phyloP scores from a whole-genome alignment of 179 eudicot species.

The Corrigiola litoralis region DNA sequence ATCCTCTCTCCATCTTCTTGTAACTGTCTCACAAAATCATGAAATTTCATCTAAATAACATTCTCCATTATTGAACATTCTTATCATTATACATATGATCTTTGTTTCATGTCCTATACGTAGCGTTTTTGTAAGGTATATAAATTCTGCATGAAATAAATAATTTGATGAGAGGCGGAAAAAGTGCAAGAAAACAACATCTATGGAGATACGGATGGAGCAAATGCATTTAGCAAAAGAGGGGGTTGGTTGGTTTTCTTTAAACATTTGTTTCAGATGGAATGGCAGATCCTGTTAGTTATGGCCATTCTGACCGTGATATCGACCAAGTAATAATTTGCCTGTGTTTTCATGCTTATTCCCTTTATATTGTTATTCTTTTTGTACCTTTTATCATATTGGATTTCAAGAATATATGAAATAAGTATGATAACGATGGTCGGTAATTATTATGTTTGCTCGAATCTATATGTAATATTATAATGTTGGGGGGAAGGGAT shows the following conservation, averaged over 20 bases:
- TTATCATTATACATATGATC: neutral
- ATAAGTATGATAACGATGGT: no score
- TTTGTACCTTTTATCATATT: no score
- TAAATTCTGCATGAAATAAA: neutral
- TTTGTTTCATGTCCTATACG: no score
- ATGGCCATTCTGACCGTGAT: constrained; percentile 68
- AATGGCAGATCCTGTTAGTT: constrained; percentile 91
- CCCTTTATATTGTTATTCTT: neutral
- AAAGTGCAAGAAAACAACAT: constrained; percentile 16
- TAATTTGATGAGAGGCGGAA: constrained; percentile 34
- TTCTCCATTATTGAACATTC: neutral
- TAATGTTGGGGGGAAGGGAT: no score
- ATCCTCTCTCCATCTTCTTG: neutral
- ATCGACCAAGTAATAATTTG: constrained; percentile 52
- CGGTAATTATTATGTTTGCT: no score
- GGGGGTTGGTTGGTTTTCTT: constrained; percentile 21
- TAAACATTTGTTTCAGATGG: constrained; percentile 68
- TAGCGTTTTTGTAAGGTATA: neutral
- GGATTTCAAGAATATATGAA: no score
- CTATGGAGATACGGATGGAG: constrained; percentile 28
- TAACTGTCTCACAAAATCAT: neutral
- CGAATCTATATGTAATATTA: no score
- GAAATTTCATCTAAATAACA: neutral
- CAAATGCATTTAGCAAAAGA: constrained; percentile 19
- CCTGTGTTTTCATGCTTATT: neutral